Evolutionary conservation across 2,329 filamentous ascomycete species (phyloP).

Genomic region (Pseudocercospora fuligena): DNA sequence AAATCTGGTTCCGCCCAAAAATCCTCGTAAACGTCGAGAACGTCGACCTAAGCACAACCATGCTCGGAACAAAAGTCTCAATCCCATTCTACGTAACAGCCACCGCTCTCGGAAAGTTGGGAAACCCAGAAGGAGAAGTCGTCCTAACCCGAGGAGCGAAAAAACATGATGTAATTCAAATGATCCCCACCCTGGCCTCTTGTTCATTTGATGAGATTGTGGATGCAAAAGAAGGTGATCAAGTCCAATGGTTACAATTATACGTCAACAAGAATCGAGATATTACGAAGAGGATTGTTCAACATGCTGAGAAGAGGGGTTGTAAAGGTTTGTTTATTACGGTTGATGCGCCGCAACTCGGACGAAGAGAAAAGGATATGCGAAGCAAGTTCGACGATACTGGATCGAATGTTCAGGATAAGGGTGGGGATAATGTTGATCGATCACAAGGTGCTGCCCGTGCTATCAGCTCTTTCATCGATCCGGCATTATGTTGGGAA

Average conservation of each 20-base stretch:
- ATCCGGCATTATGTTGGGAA: slow-evolving; percentile 89
- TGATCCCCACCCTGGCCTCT: slow-evolving; percentile 96
- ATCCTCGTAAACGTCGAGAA: slow-evolving; percentile 88
- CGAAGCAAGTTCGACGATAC: slow-evolving; percentile 75
- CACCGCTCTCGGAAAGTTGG: slow-evolving; percentile 92
- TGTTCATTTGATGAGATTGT: slow-evolving; percentile 98
- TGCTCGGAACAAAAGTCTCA: slow-evolving; percentile 84
- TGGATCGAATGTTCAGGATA: slow-evolving; percentile 78
- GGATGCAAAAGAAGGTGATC: slow-evolving; percentile 77
- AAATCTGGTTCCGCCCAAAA: slow-evolving; percentile 93
- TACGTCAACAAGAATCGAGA: slow-evolving; percentile 86
- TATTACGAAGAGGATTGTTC: slow-evolving; percentile 86
- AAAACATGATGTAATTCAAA: slow-evolving; percentile 91
- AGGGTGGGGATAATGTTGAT: slow-evolving; percentile 72
- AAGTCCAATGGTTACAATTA: slow-evolving; percentile 95
- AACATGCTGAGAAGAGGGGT: slow-evolving; percentile 88
- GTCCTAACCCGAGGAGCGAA: slow-evolving; percentile 81
- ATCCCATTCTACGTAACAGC: slow-evolving; percentile 97
- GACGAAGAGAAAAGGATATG: slow-evolving; percentile 97
- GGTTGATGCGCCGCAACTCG: slow-evolving; percentile 94
- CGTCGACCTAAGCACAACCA: slow-evolving; percentile 85
- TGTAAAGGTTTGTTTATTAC: slow-evolving; percentile 98
- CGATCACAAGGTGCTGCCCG: slow-evolving; percentile 89
- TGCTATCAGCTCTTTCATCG: slow-evolving; percentile 96
- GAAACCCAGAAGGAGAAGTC: slow-evolving; percentile 91